Conservation (phyloP, 768 basidiomycete species). For the Cubamyces sp. region DNA sequence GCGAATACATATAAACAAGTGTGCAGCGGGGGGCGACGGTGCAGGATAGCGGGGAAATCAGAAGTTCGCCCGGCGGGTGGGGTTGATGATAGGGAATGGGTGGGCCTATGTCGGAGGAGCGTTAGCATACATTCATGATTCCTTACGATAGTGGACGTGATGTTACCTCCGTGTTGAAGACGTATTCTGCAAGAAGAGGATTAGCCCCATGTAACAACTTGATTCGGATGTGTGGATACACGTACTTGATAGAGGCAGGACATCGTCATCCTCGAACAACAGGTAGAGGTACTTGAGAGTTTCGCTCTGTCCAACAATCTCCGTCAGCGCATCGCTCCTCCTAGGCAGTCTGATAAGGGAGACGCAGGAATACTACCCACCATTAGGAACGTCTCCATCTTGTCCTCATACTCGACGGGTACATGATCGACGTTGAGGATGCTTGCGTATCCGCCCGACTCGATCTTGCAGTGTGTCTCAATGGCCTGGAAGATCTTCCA, state of each 20-base stretch:
- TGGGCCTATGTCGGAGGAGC: slow-evolving; percentile 50
- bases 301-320: slow-evolving; percentile 61
- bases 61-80: slow-evolving; percentile 52
- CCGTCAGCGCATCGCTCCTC: background rate
- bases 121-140: background rate
- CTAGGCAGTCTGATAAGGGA: background rate
- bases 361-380: slow-evolving; percentile 47
- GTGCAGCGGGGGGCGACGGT: background rate
- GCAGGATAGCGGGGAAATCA: slow-evolving; percentile 28
- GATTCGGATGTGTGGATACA: slow-evolving; percentile 25
- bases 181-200: slow-evolving; percentile 57
- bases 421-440: slow-evolving; percentile 84
- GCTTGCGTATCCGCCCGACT: slow-evolving; percentile 83
- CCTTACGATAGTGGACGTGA: slow-evolving; percentile 9
- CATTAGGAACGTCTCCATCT: slow-evolving; percentile 96
- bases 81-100: slow-evolving; percentile 70
- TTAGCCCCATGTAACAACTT: slow-evolving; percentile 17
- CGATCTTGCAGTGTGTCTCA: slow-evolving; percentile 75
- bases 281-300: slow-evolving; percentile 91
- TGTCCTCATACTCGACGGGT: slow-evolving; percentile 72
- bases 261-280: slow-evolving; percentile 73
- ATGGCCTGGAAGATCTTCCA: slow-evolving; percentile 93
- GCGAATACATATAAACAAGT: slow-evolving; percentile 7
- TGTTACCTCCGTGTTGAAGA: slow-evolving; percentile 89
- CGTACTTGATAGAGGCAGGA: slow-evolving; percentile 78